Evolutionary conservation across 148 eudicot species (phyloP).

Genomic region (Rhododendron ferrugineum): DNA sequence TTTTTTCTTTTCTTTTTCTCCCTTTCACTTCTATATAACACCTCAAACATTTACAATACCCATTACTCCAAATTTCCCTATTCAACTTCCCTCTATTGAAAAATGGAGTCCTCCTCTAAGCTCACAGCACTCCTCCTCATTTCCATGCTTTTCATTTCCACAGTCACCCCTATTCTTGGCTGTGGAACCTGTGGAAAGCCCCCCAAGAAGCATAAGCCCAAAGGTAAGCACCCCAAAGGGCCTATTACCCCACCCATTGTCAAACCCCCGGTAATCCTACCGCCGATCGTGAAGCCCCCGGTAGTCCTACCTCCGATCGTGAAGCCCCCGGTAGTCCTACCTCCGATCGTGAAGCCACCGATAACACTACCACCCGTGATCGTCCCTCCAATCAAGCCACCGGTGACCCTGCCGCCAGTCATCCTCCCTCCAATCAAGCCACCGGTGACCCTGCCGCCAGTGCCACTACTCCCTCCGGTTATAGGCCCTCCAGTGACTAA

Average conservation of each 20-base stretch:
- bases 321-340: background rate
- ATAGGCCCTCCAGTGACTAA: conserved; percentile 15
- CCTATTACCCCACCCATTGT: conserved; percentile 29
- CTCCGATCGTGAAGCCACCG: conserved; percentile 9
- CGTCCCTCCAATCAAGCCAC: conserved; percentile 28
- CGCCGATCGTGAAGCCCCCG: conserved; percentile 18
- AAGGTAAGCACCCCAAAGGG: conserved; percentile 9
- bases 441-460: background rate
- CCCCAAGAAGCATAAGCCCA: conserved; percentile 20
- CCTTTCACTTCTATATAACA: background rate
- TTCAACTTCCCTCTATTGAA: background rate
- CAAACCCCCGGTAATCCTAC: conserved; percentile 20
- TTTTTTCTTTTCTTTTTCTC: background rate
- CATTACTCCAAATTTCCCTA: background rate
- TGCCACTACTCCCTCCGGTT: conserved; percentile 14
- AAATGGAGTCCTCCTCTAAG: conserved; percentile 60
- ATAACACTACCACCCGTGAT: conserved; percentile 17
- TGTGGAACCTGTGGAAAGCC: conserved; percentile 57
- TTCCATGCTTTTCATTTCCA: conserved; percentile 62
- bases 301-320: conserved; percentile 7
- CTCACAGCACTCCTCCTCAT: conserved; percentile 50
- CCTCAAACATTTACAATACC: background rate
- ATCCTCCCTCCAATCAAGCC: background rate
- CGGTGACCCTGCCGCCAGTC: background rate
- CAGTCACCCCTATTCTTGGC: conserved; percentile 44